These are phyloP conservation scores for Opeltia flavorubescens DNA, from an alignment of 495 filamentous ascomycete species.

Conservation along the genomic window DNA sequence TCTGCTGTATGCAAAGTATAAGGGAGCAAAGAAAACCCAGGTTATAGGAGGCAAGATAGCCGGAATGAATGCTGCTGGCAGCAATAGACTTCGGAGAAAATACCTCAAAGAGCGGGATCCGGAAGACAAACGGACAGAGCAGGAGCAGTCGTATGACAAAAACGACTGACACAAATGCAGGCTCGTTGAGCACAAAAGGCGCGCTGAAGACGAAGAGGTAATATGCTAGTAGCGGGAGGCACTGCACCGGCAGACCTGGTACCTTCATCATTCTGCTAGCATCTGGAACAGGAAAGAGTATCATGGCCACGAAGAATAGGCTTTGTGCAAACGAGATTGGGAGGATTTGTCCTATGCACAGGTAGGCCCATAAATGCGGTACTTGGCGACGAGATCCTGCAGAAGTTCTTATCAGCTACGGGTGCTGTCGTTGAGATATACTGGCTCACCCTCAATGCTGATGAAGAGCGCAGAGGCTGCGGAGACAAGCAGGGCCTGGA, in stretches of 20 bases:
- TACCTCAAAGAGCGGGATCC: not conserved
- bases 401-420: not conserved
- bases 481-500: slow-evolving; percentile 42
- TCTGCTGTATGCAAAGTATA: not conserved
- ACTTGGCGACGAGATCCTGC: slow-evolving; percentile 34
- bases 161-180: slow-evolving; percentile 29
- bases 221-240: slow-evolving; percentile 26
- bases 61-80: not conserved
- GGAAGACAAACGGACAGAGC: slow-evolving; percentile 29
- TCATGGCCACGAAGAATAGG: slow-evolving; percentile 46
- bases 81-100: not conserved
- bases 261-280: slow-evolving; percentile 32
- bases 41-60: not conserved
- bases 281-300: slow-evolving; percentile 34
- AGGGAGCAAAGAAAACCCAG: not conserved
- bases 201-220: slow-evolving; percentile 28
- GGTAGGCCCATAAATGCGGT: slow-evolving; percentile 40
- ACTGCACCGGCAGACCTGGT: slow-evolving; percentile 28
- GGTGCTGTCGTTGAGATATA: no score
- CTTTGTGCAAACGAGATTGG: slow-evolving; percentile 48
- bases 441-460: slow-evolving; percentile 33
- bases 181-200: slow-evolving; percentile 30
- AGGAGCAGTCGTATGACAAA: slow-evolving; percentile 30
- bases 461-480: slow-evolving; percentile 42
- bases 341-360: slow-evolving; percentile 42